Conservation (phyloP, 169 alveolate genomes). For the Perkinsus olseni region DNA sequence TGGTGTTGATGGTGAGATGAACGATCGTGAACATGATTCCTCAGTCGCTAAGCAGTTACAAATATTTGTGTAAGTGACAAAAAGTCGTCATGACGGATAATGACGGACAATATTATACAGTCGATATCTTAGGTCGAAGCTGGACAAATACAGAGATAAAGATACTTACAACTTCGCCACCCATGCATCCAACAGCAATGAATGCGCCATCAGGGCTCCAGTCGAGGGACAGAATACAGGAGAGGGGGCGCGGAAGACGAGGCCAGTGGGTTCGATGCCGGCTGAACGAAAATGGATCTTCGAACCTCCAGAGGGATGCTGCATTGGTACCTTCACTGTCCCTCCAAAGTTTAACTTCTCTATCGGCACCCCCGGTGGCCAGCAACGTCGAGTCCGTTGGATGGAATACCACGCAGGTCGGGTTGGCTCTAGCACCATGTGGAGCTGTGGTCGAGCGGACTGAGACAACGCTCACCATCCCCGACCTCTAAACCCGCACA, state of each 20-base stretch:
- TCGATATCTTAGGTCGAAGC: too few relatives aligned
- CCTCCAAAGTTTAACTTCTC: neutral
- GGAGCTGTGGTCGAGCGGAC: neutral
- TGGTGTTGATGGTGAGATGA: too few relatives aligned
- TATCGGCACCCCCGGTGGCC: neutral
- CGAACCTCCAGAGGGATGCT: neutral
- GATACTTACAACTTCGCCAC: neutral
- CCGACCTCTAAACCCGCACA: neutral
- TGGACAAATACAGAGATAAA: neutral
- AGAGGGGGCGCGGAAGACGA: neutral
- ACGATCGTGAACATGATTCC: too few relatives aligned
- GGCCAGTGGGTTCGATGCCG: neutral
- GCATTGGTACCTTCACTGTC: neutral
- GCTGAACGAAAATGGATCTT: neutral
- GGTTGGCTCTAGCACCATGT: neutral
- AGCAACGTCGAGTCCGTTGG: neutral
- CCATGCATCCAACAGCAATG: neutral
- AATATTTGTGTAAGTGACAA: too few relatives aligned
- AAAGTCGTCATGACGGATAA: too few relatives aligned
- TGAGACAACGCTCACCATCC: neutral
- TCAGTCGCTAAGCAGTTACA: too few relatives aligned
- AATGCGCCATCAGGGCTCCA: neutral
- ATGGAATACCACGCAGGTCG: neutral
- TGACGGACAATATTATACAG: too few relatives aligned
- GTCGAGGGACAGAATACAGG: neutral